phyloP scores from a whole-genome alignment of 192 early-diverging fungal species.

The Coemansia sp. region DNA sequence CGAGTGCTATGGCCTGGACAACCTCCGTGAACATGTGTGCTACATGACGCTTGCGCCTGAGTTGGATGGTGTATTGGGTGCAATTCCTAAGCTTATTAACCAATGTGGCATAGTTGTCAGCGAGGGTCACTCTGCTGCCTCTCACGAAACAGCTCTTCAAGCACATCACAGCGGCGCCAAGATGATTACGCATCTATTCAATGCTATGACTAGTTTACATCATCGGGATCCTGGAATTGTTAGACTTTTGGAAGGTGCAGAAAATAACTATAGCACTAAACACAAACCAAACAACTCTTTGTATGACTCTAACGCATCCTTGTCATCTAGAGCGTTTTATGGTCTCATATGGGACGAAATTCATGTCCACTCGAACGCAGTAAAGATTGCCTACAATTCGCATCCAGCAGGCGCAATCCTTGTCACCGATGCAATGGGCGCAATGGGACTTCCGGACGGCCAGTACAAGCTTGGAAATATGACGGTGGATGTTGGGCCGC shows the following conservation, averaged over 20 bases:
- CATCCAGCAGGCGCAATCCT: conserved; percentile 68
- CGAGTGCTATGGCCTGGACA: conserved; percentile 59
- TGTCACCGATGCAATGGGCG: conserved; percentile 71
- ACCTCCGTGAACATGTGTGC: conserved; percentile 49
- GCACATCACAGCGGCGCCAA: conserved; percentile 61
- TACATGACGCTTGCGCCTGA: conserved; percentile 75
- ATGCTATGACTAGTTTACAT: conserved; percentile 77
- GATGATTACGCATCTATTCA: conserved; percentile 74
- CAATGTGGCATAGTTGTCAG: conserved; percentile 61
- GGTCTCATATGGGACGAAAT: conserved; percentile 76
- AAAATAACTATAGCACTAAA: neutral
- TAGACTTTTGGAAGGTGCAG: conserved; percentile 60
- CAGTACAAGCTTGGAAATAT: conserved; percentile 66
- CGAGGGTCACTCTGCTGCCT: conserved; percentile 60
- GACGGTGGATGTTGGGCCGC: conserved; percentile 55
- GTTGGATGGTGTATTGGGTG: conserved; percentile 63
- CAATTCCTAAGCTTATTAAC: conserved; percentile 60
- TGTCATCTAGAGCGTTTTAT: conserved; percentile 57
- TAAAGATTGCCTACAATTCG: conserved; percentile 70
- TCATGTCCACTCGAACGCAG: conserved; percentile 68
- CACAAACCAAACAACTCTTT: too few relatives aligned
- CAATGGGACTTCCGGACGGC: conserved; percentile 60
- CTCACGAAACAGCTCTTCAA: conserved; percentile 54
- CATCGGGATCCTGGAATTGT: conserved; percentile 76
- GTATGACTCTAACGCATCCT: neutral